Percentiles rank a stretch among this genome's conserved stretches.
Evolutionary conservation across 1,284 basidiomycete genomes (phyloP).

Genomic region (Leucoagaricus sp.): DNA sequence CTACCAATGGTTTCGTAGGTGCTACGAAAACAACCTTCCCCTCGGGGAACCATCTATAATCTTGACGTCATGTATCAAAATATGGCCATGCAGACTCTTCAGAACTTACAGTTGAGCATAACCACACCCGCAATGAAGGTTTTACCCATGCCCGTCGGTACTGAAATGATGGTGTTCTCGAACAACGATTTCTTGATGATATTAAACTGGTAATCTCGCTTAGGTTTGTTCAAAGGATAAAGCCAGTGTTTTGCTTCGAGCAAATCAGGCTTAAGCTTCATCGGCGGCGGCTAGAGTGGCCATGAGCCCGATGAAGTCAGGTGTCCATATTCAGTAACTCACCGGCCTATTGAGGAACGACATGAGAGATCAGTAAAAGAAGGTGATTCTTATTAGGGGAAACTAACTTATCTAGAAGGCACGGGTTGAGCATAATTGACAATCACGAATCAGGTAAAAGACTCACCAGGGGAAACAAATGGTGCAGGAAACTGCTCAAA

Average conservation of each 20-base stretch:
- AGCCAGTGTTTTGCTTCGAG: slow-evolving; percentile 88
- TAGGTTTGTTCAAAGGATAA: slow-evolving; percentile 88
- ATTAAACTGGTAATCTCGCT: slow-evolving; percentile 95
- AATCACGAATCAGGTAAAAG: not conserved
- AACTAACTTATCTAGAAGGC: slow-evolving; percentile 49
- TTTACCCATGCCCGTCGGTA: slow-evolving; percentile 97
- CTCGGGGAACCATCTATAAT: slow-evolving; percentile 91
- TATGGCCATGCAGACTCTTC: not conserved
- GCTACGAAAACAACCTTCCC: slow-evolving; percentile 96
- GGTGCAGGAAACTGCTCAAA: slow-evolving; percentile 85
- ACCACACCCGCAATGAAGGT: slow-evolving; percentile 98
- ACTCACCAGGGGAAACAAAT: slow-evolving; percentile 56
- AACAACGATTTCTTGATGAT: slow-evolving; percentile 88
- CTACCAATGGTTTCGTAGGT: slow-evolving; percentile 93
- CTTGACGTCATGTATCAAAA: slow-evolving; percentile 40
- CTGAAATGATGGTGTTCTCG: slow-evolving; percentile 92
- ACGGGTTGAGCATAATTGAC: slow-evolving; percentile 3
- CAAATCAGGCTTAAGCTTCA: slow-evolving; percentile 76
- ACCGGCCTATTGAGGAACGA: slow-evolving; percentile 8
- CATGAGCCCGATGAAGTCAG: not conserved
- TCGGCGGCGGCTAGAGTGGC: slow-evolving; percentile 59
- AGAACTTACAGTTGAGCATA: slow-evolving; percentile 85
- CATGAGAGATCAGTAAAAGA: not conserved
- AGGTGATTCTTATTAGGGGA: not conserved
- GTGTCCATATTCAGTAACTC: not conserved